Evolutionary conservation across 768 basidiomycete genomes (phyloP).

Genomic region (Leccinum sublutescens): DNA sequence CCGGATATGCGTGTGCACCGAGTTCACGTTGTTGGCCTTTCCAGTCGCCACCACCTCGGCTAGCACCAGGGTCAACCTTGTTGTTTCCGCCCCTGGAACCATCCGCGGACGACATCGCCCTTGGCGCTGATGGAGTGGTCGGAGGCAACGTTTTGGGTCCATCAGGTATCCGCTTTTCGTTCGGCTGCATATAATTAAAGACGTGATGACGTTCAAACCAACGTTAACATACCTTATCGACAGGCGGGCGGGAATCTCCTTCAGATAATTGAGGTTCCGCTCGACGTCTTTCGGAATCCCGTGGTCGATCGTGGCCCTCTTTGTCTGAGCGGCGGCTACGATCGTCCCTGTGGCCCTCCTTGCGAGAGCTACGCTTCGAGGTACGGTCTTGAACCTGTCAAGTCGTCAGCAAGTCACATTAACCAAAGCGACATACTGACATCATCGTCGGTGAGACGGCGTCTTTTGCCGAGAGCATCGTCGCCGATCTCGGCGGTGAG

Average conservation of each 20-base stretch:
- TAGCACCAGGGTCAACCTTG: conserved; percentile 39
- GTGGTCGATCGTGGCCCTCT: conserved; percentile 61
- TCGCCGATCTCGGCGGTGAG: conserved; percentile 45
- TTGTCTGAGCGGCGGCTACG: conserved; percentile 68
- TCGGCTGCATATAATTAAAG: conserved; percentile 33
- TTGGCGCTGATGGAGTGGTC: conserved; percentile 65
- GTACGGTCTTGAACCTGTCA: conserved; percentile 60
- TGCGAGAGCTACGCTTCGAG: conserved; percentile 79
- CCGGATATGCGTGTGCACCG: conserved; percentile 23
- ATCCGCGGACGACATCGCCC: conserved; percentile 62
- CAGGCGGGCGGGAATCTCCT: conserved; percentile 45
- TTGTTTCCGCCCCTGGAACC: conserved; percentile 39
- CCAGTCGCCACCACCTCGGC: conserved; percentile 49
- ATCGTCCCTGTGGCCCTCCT: conserved; percentile 76
- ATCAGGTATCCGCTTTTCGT: conserved; percentile 57
- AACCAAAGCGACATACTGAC: conserved; percentile 40
- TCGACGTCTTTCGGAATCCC: conserved; percentile 66
- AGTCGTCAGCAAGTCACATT: conserved; percentile 11
- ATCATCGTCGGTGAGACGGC: conserved; percentile 69
- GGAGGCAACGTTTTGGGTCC: conserved; percentile 54
- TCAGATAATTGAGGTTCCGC: conserved; percentile 62
- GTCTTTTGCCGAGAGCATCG: conserved; percentile 71
- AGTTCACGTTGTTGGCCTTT: conserved; percentile 41
- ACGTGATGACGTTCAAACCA: neutral
- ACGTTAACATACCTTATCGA: conserved; percentile 57